Evolutionary conservation across 805 yeast species (phyloP).

Genomic region (Saccharomycopsis sp.): DNA sequence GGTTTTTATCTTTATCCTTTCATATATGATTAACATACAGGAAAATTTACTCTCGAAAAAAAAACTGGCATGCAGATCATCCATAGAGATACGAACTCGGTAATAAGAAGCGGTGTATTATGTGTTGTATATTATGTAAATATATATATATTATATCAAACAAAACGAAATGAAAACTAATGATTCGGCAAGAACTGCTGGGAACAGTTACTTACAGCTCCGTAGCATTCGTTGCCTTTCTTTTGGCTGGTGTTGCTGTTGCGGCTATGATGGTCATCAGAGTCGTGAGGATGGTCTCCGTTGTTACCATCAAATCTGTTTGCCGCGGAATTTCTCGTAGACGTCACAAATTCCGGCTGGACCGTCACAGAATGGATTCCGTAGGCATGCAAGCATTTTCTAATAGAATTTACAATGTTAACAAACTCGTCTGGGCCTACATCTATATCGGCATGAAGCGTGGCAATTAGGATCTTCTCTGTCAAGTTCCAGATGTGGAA

Average conservation of each 20-base stretch:
- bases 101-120: too few species aligned
- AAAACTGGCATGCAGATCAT: too few species aligned
- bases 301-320: not conserved
- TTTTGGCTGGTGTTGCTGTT: not conserved
- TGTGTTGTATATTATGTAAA: too few species aligned
- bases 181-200: conserved; percentile 10
- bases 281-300: not conserved
- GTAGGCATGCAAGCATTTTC: conserved; percentile 70
- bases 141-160: too few species aligned
- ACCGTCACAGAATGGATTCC: conserved; percentile 93
- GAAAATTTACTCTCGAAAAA: too few species aligned
- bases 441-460: conserved; percentile 76
- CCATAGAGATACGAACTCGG: too few species aligned
- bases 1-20: too few species aligned
- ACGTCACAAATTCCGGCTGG: conserved; percentile 76
- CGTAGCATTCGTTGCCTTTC: conserved; percentile 9
- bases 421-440: conserved; percentile 60
- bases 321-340: not conserved
- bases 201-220: conserved; percentile 19
- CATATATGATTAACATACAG: too few species aligned
- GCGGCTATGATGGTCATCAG: not conserved
- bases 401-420: conserved; percentile 64
- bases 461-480: conserved; percentile 80
- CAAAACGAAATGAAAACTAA: not conserved
- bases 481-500: conserved; percentile 95